Evolutionary conservation across 768 basidiomycete genomes (phyloP).

Genomic region (Lactarius tabidus): DNA sequence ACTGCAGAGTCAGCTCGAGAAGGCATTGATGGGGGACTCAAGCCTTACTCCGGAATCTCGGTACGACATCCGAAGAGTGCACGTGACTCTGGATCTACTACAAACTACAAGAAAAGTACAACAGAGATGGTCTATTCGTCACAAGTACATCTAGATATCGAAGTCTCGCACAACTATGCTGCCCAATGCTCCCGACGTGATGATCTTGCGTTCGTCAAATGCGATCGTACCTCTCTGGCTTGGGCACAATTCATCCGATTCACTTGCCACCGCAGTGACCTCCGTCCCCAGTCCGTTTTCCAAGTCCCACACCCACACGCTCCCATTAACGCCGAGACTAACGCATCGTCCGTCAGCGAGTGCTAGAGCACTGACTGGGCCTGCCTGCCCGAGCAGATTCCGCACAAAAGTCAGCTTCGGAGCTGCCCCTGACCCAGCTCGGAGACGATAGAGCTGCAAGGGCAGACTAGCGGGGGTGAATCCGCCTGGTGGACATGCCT

Average conservation of each 20-base stretch:
- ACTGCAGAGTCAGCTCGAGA: constrained; percentile 21
- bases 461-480: constrained; percentile 38
- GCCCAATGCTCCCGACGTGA: constrained; percentile 40
- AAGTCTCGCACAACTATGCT: constrained; percentile 49
- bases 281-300: constrained; percentile 48
- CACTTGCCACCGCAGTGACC: constrained; percentile 33
- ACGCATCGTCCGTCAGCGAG: constrained; percentile 83
- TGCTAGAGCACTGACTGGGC: constrained; percentile 61
- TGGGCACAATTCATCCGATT: constrained; percentile 22
- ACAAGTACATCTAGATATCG: constrained; percentile 42
- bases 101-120: background rate
- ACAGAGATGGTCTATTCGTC: background rate
- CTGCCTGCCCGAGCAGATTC: constrained; percentile 63
- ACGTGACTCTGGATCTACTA: background rate
- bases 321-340: constrained; percentile 64
- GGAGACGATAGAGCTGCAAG: constrained; percentile 71
- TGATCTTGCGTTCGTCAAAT: constrained; percentile 74
- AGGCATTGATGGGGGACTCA: constrained; percentile 4
- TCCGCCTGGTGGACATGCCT: constrained; percentile 13
- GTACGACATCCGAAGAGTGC: background rate
- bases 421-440: constrained; percentile 43
- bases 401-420: constrained; percentile 72
- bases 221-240: constrained; percentile 42
- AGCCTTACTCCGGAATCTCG: background rate
- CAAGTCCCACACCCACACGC: constrained; percentile 85